Base-by-base conservation (phyloP, 768 basidiomycete species). In the Asterophora lycoperdoides region DNA sequence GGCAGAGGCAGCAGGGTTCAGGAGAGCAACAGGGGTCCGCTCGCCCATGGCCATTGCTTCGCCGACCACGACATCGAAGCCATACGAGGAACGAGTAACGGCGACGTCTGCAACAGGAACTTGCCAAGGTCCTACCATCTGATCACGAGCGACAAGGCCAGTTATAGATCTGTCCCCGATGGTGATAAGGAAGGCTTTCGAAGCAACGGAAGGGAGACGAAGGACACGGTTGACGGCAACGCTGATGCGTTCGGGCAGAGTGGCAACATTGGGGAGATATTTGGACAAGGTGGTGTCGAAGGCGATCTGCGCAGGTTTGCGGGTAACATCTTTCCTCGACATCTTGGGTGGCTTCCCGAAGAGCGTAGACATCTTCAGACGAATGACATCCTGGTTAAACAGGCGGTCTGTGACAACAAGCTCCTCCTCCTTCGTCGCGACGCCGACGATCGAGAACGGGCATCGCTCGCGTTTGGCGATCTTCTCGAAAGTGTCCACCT, bases 11-110 rank as follows among this genome's bases (percentile, higher is more conserved):
- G 86, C 89, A 4, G 94, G 80, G 57, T 76, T 79, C 45, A 98
- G 77, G 17, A 99, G 75, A 5, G 96, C 96, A 9, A 96, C 65
- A 0, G 96, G 95, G 0, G 96, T 93, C 49, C 95, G 83, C 69
- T 99, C 96, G 10, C 96, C 96, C 81, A 97, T 89, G 5, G 95
- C 90, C 96, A 99, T 98, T 4, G 95, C 93, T 68, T 99, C 96
- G 5, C 96, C 96, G 6, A 72, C 74, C 7, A 75, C 63, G 29
- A 89, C 79, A 44, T 90, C 81, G 66, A 97, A 98, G 0, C 96
- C 94, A 64, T 96, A 96, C 6, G 93, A 84, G 0, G 92, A 77
- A n/a, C 89, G 84, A 4, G 95, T 99, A 36, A 97, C 91, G 2
- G 95, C 96, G 43, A 96, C 95, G 57, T 99, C 95, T 15, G 95